Evolutionary conservation across 148 eudicot genomes (phyloP).

Genomic region (Gaultheria prostrata): DNA sequence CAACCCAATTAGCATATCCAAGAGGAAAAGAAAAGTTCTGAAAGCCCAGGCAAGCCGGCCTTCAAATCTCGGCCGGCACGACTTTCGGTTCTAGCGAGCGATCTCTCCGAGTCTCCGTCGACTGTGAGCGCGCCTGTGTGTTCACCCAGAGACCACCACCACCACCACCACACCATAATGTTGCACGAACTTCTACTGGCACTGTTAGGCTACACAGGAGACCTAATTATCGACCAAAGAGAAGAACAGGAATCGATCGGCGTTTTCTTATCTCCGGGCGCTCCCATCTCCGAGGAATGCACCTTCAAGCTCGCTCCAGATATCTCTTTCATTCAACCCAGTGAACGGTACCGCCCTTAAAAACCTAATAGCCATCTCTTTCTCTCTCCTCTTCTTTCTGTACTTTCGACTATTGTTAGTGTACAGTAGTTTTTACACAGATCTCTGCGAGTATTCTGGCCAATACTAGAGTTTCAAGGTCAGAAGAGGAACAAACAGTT

Average conservation of each 20-base stretch:
- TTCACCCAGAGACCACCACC: neutral
- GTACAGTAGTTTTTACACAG: neutral
- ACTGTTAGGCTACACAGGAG: slow-evolving; percentile 94
- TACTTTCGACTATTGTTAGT: neutral
- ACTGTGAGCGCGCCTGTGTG: neutral
- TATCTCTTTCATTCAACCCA: slow-evolving; percentile 62
- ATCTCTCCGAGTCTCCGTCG: neutral
- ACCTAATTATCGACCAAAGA: slow-evolving; percentile 82
- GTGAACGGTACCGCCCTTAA: slow-evolving; percentile 51
- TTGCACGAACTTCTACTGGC: slow-evolving; percentile 82
- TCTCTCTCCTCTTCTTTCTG: neutral
- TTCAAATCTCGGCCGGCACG: slow-evolving; percentile 6
- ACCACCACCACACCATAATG: slow-evolving; percentile 34
- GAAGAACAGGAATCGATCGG: slow-evolving; percentile 44
- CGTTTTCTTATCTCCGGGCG: slow-evolving; percentile 42
- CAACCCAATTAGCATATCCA: no score
- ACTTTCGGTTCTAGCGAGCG: neutral
- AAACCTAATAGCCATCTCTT: neutral
- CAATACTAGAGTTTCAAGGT: neutral
- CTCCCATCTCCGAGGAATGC: slow-evolving; percentile 42
- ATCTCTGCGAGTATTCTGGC: neutral
- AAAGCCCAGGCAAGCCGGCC: neutral
- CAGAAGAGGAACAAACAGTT: neutral
- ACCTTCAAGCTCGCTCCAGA: slow-evolving; percentile 93
- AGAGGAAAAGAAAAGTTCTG: no score